phyloP scores from a whole-genome alignment of 2,329 filamentous ascomycete species.

The Ascocoryne sarcoides region DNA sequence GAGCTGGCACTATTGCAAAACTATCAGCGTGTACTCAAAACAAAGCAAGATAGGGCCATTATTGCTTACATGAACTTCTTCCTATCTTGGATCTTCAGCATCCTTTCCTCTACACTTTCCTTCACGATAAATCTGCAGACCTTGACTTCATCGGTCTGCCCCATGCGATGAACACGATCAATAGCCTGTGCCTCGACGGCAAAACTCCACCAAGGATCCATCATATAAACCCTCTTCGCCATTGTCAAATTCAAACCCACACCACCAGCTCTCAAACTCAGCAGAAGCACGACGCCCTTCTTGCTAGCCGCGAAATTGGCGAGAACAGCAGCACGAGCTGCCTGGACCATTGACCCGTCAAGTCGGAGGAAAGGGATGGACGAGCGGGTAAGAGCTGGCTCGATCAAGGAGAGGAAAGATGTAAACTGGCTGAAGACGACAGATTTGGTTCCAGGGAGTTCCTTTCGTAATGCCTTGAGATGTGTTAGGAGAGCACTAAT shows the following conservation, averaged over 20 bases:
- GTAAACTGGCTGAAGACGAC: conserved; percentile 98
- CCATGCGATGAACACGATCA: conserved; percentile 95
- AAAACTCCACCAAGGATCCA: conserved; percentile 99
- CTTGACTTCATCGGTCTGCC: conserved; percentile 76
- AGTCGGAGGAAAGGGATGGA: conserved; percentile 78
- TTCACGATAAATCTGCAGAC: conserved; percentile 85
- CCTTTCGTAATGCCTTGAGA: conserved; percentile 58
- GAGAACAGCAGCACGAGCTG: conserved; percentile 70
- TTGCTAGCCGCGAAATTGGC: conserved; percentile 55
- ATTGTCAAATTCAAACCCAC: conserved; percentile 89
- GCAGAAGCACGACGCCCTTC: conserved; percentile 65
- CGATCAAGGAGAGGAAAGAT: conserved; percentile 86
- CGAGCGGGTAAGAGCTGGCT: conserved; percentile 63
- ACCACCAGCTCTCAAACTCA: conserved; percentile 82
- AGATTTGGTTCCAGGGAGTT: conserved; percentile 66
- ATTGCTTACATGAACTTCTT: conserved; percentile 95
- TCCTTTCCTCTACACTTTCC: conserved; percentile 88
- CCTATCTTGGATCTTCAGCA: conserved; percentile 85
- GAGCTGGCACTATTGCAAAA: conserved; percentile 65
- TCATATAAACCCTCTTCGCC: conserved; percentile 90
- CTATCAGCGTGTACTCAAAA: conserved; percentile 8
- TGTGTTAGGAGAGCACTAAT: conserved; percentile 71
- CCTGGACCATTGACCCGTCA: conserved; percentile 84
- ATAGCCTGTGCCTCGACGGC: conserved; percentile 95
- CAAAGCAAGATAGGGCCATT: background rate